phyloP scores from a whole-genome alignment of 495 filamentous ascomycete species.

The Lepidopterella palustris region DNA sequence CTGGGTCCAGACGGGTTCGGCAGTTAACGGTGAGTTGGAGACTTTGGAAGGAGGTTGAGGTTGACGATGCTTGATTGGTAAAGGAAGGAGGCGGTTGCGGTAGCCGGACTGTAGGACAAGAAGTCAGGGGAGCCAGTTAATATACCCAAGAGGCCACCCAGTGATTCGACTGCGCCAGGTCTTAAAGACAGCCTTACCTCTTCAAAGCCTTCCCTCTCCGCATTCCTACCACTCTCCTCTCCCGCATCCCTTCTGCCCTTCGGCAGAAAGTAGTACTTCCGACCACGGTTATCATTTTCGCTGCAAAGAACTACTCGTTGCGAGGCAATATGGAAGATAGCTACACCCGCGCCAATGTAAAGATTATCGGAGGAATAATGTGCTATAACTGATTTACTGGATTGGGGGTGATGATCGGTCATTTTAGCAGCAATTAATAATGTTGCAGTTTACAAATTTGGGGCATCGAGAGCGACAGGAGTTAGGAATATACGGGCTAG shows the following conservation, averaged over 20 bases:
- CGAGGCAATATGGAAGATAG: constrained; percentile 45
- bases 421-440: background rate
- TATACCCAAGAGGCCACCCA: too few species aligned
- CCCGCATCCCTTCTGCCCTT: constrained; percentile 43
- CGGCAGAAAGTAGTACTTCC: constrained; percentile 42
- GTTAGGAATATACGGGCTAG: background rate
- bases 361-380: constrained; percentile 14
- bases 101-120: constrained; percentile 37
- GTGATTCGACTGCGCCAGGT: too few species aligned
- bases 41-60: constrained; percentile 29
- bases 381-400: background rate
- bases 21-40: constrained; percentile 26
- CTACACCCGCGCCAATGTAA: constrained; percentile 33
- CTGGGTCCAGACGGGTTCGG: constrained; percentile 43
- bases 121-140: too few species aligned
- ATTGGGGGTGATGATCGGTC: background rate
- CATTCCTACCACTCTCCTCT: constrained; percentile 36
- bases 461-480: background rate
- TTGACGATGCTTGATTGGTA: constrained; percentile 40
- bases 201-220: constrained; percentile 46
- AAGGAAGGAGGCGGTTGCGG: constrained; percentile 43
- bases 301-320: constrained; percentile 42
- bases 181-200: too few species aligned
- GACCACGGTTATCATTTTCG: constrained; percentile 35
- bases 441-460: background rate